Evolutionary conservation across 805 yeast genomes (phyloP), one percentile per base, ranked within the genome.

Genomic region (Candida adriatica): DNA sequence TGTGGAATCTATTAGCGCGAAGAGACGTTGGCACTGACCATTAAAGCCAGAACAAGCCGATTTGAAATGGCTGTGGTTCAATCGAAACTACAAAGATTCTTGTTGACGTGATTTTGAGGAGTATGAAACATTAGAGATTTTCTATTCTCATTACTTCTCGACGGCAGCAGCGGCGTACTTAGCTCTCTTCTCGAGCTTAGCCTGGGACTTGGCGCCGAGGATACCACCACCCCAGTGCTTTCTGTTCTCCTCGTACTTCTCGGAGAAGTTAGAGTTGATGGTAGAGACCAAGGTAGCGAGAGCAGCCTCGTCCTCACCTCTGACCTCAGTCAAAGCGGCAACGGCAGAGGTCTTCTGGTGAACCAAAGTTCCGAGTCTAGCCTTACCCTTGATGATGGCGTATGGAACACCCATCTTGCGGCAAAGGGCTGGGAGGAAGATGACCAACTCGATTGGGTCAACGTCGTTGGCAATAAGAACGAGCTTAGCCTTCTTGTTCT

Each of bases 171-270:
- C 37, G 26, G 37, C 21, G 42, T 29, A 15, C 31, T 39, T 9
- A 23, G 25, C 25, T 34, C 22, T 43, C 43, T 50, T 50, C 14
- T 29, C 88, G 46, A 66, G 62, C 74, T 81, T 85, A 61, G 79
- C 92, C 59, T 74, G 75, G 61, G 96, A 86, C 76, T 90, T 92
- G 56, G 82, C 71, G 68, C 97, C 96, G 78, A 92, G 73, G 68
- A 86, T 62, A 77, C 98, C 98, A 77, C 98, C 98, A 77, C 97
- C 97, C 98, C 98, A 90, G 81, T 86, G 95, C 73, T 85, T 87
- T 79, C 94, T 90, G 63, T 75, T 61, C 56, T 92, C 96, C 61
- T 90, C 96, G 82, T 80, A 85, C 71, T 87, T 85, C 63, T 85
- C 95, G 56, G 68, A 66, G 71, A 81, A 90, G 92, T 86, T 87